Evolutionary conservation across 1,284 basidiomycete genomes (phyloP).

Genomic region (Malassezia arunalokei): DNA sequence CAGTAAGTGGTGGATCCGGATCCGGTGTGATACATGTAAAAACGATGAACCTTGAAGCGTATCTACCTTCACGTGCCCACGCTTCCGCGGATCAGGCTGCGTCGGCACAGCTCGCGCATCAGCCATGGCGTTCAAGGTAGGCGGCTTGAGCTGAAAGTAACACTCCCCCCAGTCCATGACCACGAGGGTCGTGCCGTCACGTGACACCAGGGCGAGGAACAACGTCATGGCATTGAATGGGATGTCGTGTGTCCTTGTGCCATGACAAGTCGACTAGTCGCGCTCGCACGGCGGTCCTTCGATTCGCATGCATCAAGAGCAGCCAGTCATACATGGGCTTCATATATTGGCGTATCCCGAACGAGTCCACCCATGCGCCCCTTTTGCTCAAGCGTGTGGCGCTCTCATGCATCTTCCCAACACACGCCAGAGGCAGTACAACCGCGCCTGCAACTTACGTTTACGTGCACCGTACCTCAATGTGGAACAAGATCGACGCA

Average conservation of each 20-base stretch:
- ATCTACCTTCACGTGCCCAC: slow-evolving; percentile 16
- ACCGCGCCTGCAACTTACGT: slow-evolving; percentile 34
- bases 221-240: too few relatives aligned
- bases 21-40: slow-evolving; percentile 14
- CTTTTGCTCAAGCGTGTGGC: too few relatives aligned
- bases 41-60: neutral
- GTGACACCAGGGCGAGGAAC: slow-evolving; percentile 10
- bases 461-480: slow-evolving; percentile 45
- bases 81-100: slow-evolving; percentile 15
- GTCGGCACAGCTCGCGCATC: neutral
- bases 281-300: too few relatives aligned
- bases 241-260: too few relatives aligned
- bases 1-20: slow-evolving; percentile 39
- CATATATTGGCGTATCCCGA: too few relatives aligned
- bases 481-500: slow-evolving; percentile 77
- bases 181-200: neutral
- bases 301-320: too few relatives aligned
- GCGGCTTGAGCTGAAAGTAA: neutral
- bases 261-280: too few relatives aligned
- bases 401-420: too few relatives aligned
- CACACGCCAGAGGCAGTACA: slow-evolving; percentile 12
- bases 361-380: too few relatives aligned
- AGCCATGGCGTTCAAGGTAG: neutral
- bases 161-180: neutral
- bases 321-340: too few relatives aligned